Evolutionary conservation across 306 rosid species (phyloP), one percentile per base, ranked within the genome.

Genomic region (Vachellia pachyceras): DNA sequence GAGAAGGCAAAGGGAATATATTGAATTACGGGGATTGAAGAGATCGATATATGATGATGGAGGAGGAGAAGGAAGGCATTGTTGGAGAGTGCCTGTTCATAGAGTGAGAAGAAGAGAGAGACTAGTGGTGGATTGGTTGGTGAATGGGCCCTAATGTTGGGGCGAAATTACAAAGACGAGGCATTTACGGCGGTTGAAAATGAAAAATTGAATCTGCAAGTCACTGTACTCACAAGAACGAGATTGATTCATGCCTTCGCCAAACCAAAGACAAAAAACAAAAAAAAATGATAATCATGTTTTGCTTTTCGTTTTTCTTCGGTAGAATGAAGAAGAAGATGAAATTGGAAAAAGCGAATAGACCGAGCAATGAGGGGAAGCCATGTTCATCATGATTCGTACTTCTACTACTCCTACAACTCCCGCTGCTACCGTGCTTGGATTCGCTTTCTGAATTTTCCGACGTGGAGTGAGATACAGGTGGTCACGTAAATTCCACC

Each of bases 121-220:
- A 18, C 12, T n/a, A 20, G 73, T n/a, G 73, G 47, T 20, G 39
- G 55, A 69, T 44, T 8, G 55, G 74, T 42, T 69, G 74, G 76
- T 65, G 54, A 80, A 47, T 60, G 69, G 84, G 81, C 84, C 84
- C 87, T 45, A 20, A 15, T 69, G 52, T 79, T 75, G 44, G 44
- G 10, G n/a, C 69, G 58, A 41, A 80, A 76, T 84, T 80, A 76
- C 79, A 44, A 58, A 49, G 20, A 12, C 18, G 68, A 46, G 77
- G 77, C 55, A 17, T 54, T 52, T 22, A 49, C 23, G 58, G 76
- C 17, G 44, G 63, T 47, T 49, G 44, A 25, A 71, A 71, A 20
- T 12, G 33, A 22, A 55, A 29, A 55, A n/a, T n/a, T n/a, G n/a
- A n/a, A 44, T 20, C 47, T 44, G 17, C 39, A 20, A 44, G 47